Evolutionary conservation across 257 asterid genomes (phyloP).

Genomic region (Echium plantagineum): DNA sequence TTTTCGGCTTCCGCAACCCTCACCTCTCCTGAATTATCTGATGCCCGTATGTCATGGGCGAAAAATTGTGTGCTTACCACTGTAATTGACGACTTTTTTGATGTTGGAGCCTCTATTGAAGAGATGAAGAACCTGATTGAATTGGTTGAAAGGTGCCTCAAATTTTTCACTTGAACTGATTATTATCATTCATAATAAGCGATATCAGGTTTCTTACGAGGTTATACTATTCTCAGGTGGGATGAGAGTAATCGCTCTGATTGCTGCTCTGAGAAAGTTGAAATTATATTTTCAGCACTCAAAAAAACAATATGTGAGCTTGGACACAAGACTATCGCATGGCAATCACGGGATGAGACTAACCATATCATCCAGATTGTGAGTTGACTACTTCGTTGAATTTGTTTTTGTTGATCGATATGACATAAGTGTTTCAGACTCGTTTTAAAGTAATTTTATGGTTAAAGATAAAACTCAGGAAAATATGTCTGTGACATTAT

Average conservation of each 20-base stretch:
- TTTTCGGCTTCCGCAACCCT: conserved; percentile 78
- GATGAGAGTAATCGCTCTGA: conserved; percentile 40
- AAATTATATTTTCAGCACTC: conserved; percentile 62
- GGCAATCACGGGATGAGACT: conserved; percentile 49
- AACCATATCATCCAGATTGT: conserved; percentile 60
- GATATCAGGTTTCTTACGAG: neutral
- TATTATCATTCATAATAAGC: neutral
- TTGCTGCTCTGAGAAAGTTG: conserved; percentile 49
- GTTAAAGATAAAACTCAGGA: neutral
- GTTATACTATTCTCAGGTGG: conserved; percentile 47
- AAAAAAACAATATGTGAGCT: conserved; percentile 49
- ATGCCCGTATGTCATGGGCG: conserved; percentile 93
- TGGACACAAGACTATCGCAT: conserved; percentile 37
- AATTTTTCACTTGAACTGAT: conserved; percentile 7
- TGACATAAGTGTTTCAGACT: neutral
- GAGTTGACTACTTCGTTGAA: conserved; percentile 20
- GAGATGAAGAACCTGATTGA: conserved; percentile 59
- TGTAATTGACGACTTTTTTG: conserved; percentile 89
- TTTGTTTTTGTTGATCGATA: neutral
- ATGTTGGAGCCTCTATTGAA: conserved; percentile 70
- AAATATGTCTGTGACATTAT: neutral
- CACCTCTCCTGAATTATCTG: conserved; percentile 58
- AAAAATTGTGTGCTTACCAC: conserved; percentile 72
- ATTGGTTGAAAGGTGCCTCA: conserved; percentile 42
- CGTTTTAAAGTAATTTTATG: neutral